Conservation (phyloP, 1,284 basidiomycete genomes). For the Ceratobasidium sp. region DNA sequence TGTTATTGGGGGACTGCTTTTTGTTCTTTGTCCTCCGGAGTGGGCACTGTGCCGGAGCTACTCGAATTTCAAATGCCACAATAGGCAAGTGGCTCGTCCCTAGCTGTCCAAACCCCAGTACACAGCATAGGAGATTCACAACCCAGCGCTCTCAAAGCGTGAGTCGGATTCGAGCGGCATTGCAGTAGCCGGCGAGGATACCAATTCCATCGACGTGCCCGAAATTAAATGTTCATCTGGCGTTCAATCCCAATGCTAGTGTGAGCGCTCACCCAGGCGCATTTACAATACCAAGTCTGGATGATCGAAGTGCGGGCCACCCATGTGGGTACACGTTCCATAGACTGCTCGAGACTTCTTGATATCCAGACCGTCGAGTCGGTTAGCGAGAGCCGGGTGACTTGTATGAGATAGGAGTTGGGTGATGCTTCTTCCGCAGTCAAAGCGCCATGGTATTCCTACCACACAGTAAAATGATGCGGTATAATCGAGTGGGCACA, state of each 20-base stretch:
- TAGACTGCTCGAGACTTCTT: background rate
- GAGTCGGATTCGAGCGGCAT: background rate
- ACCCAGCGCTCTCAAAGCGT: background rate
- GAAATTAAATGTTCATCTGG: background rate
- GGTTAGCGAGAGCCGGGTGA: background rate
- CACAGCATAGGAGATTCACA: background rate
- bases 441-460: background rate
- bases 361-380: background rate
- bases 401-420: background rate
- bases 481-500: too few relatives aligned
- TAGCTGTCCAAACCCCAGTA: constrained; percentile 14
- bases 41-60: background rate
- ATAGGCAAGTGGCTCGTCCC: constrained; percentile 2
- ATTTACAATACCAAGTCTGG: background rate
- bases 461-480: too few relatives aligned
- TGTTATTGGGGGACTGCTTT: constrained; percentile 34
- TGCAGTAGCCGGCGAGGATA: background rate
- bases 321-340: background rate
- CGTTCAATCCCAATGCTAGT: background rate
- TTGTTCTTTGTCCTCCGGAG: constrained; percentile 37
- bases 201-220: background rate
- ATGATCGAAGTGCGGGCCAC: background rate
- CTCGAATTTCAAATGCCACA: constrained; percentile 3
- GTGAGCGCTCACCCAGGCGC: background rate
- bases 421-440: background rate